These are phyloP conservation scores for Talaromyces wortmannii DNA, from an alignment of 495 filamentous ascomycete species.

Conservation along the genomic window DNA sequence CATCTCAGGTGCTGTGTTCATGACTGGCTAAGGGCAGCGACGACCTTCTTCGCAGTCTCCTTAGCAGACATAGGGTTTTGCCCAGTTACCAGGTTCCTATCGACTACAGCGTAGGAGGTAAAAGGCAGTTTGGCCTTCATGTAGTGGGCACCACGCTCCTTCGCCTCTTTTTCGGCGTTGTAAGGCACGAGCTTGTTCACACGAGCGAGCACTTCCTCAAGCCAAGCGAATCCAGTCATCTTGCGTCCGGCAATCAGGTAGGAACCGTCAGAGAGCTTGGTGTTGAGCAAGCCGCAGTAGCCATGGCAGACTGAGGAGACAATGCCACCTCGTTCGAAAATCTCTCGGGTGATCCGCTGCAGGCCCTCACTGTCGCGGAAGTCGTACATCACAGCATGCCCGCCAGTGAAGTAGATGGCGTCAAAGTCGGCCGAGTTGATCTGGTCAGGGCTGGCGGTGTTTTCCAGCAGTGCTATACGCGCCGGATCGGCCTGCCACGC, in stretches of 20 bases:
- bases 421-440: conserved; percentile 36
- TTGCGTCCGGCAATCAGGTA: conserved; percentile 36
- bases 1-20: background rate
- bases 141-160: conserved; percentile 37
- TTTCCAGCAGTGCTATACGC: conserved; percentile 42
- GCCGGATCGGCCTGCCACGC: conserved; percentile 9
- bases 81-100: conserved; percentile 47
- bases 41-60: conserved; percentile 7
- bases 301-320: conserved; percentile 55
- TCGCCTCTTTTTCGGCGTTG: conserved; percentile 38
- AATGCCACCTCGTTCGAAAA: conserved; percentile 43
- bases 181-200: conserved; percentile 43
- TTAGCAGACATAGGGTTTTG: conserved; percentile 45
- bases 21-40: conserved; percentile 5
- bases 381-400: conserved; percentile 59
- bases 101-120: conserved; percentile 41
- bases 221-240: conserved; percentile 52
- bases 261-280: conserved; percentile 35
- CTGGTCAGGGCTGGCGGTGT: conserved; percentile 29
- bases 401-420: conserved; percentile 56
- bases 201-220: conserved; percentile 43
- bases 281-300: conserved; percentile 45
- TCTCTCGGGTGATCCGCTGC: conserved; percentile 44
- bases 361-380: conserved; percentile 33
- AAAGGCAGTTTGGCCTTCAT: conserved; percentile 41